Evolutionary conservation across 495 filamentous ascomycete genomes (phyloP).

Genomic region (Hypoxylon fragiforme): DNA sequence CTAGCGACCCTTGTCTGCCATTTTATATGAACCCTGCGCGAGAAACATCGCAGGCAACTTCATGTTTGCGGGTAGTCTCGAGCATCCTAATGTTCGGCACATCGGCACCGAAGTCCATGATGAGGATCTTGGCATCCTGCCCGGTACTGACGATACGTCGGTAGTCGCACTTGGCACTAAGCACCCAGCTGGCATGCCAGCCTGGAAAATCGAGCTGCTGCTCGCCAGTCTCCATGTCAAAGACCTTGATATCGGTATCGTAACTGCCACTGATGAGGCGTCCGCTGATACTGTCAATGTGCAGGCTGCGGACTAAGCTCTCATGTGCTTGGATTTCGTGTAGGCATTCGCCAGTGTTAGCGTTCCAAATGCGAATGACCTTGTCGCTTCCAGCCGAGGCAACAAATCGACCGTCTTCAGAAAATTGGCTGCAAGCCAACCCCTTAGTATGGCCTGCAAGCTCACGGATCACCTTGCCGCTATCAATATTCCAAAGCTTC

Average conservation of each 20-base stretch:
- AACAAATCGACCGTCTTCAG: constrained; percentile 83
- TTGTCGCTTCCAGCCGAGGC: constrained; percentile 92
- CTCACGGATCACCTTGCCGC: constrained; percentile 82
- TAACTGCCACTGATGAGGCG: constrained; percentile 90
- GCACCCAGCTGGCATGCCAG: constrained; percentile 95
- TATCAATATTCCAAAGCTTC: constrained; percentile 91
- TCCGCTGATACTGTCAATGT: constrained; percentile 80
- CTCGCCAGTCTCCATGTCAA: constrained; percentile 74
- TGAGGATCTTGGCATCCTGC: constrained; percentile 85
- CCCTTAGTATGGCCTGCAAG: constrained; percentile 86
- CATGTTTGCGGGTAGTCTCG: constrained; percentile 44
- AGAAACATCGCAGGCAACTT: constrained; percentile 29
- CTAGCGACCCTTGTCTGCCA: neutral
- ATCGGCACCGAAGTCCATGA: constrained; percentile 83
- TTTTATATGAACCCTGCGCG: constrained; percentile 36
- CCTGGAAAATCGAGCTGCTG: constrained; percentile 75
- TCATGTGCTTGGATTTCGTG: constrained; percentile 76
- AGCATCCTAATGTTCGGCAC: constrained; percentile 58
- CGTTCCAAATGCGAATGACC: constrained; percentile 91
- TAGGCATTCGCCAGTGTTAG: constrained; percentile 82
- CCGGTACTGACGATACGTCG: constrained; percentile 89
- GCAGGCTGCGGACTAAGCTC: constrained; percentile 81
- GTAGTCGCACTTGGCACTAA: constrained; percentile 94
- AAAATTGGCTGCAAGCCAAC: constrained; percentile 93
- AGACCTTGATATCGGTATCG: constrained; percentile 91